Conservation (phyloP, 1,284 basidiomycete species). For the Polyporus tsugae region DNA sequence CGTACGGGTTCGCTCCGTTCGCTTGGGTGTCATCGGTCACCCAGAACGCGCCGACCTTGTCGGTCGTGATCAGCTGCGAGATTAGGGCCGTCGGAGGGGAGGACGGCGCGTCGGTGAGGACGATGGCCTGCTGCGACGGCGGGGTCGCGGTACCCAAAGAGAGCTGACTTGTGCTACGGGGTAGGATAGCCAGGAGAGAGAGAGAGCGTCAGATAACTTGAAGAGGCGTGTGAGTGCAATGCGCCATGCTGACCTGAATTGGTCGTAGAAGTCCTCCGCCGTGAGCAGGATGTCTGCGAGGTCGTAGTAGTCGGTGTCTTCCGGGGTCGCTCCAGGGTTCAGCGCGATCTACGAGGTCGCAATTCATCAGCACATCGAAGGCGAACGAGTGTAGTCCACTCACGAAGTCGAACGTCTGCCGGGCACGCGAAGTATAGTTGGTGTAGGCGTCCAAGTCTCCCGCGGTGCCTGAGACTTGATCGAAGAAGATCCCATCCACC, state of each 20-base stretch:
- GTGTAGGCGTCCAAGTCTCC: slow-evolving; percentile 30
- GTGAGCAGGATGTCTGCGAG: slow-evolving; percentile 38
- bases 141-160: slow-evolving; percentile 31
- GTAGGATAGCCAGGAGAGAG: background rate
- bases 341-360: slow-evolving; percentile 28
- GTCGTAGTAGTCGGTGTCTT: slow-evolving; percentile 30
- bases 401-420: slow-evolving; percentile 27
- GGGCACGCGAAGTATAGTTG: slow-evolving; percentile 26
- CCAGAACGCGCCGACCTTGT: slow-evolving; percentile 47
- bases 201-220: background rate
- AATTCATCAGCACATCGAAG: background rate
- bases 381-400: background rate
- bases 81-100: slow-evolving; percentile 47
- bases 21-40: slow-evolving; percentile 46
- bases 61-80: slow-evolving; percentile 41
- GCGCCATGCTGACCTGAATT: slow-evolving; percentile 33
- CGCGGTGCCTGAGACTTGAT: slow-evolving; percentile 39
- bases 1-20: slow-evolving; percentile 34
- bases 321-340: slow-evolving; percentile 35
- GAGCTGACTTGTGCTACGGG: slow-evolving; percentile 31
- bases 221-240: background rate
- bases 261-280: slow-evolving; percentile 34
- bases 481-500: slow-evolving; percentile 49
- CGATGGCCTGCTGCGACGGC: slow-evolving; percentile 38
- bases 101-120: slow-evolving; percentile 37